Evolutionary conservation across 2,329 filamentous ascomycete species (phyloP).

Genomic region (Fusarium napiforme): DNA sequence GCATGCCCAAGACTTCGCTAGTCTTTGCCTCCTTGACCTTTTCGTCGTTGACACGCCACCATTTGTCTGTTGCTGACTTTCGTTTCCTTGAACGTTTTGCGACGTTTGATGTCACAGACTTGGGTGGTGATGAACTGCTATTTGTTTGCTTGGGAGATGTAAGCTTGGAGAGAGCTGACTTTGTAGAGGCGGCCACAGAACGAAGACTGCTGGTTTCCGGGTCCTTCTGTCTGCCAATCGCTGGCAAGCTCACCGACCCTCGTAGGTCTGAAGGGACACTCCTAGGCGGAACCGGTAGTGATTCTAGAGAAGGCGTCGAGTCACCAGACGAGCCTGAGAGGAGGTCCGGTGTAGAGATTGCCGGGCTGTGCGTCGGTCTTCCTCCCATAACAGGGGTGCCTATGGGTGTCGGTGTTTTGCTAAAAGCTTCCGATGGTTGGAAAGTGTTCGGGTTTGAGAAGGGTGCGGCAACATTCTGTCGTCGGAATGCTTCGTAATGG

Average conservation of each 20-base stretch:
- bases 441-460: conserved; percentile 87
- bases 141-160: conserved; percentile 52
- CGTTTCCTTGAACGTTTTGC: conserved; percentile 63
- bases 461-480: conserved; percentile 82
- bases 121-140: conserved; percentile 34
- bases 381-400: conserved; percentile 60
- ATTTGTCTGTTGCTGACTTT: conserved; percentile 71
- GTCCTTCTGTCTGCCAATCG: conserved; percentile 54
- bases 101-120: conserved; percentile 34
- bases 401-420: conserved; percentile 65
- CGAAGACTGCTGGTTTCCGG: conserved; percentile 63
- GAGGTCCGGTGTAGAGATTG: conserved; percentile 61
- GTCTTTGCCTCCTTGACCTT: conserved; percentile 96
- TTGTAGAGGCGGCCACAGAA: conserved; percentile 67
- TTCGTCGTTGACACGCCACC: conserved; percentile 99
- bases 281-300: conserved; percentile 44
- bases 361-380: conserved; percentile 54
- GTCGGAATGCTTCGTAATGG: conserved; percentile 95
- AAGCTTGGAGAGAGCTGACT: conserved; percentile 63
- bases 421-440: conserved; percentile 78
- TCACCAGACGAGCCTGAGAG: conserved; percentile 52
- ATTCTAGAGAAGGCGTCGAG: conserved; percentile 53
- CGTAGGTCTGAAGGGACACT: conserved; percentile 48
- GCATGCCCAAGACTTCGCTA: conserved; percentile 89
- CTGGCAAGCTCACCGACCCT: conserved; percentile 41